A percentile compares a stretch with the other conserved stretches of the same genome.
Conservation (phyloP, 495 filamentous ascomycete species). For the Barbatosphaeria neglecta region DNA sequence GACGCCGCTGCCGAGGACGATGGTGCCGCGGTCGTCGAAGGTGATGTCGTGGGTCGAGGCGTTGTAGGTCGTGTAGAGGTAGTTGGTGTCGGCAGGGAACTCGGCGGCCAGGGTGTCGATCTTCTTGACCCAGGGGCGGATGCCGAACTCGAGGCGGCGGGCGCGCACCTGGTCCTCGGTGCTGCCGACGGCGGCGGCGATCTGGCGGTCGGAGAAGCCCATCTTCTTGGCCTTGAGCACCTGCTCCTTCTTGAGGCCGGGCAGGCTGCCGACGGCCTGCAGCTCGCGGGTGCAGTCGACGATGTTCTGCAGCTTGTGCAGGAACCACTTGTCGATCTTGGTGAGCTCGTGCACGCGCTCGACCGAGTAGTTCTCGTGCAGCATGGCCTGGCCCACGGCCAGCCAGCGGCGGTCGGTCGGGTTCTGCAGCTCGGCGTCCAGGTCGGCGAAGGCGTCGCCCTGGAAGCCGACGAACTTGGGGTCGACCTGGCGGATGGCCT, state of each 20-base stretch:
- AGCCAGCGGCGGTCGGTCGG: conserved; percentile 93
- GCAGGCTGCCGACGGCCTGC: conserved; percentile 76
- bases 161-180: conserved; percentile 86
- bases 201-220: conserved; percentile 94
- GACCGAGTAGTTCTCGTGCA: conserved; percentile 88
- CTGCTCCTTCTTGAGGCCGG: conserved; percentile 75
- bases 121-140: conserved; percentile 89
- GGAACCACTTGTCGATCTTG: conserved; percentile 95
- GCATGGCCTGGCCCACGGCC: conserved; percentile 94
- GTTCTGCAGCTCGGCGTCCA: conserved; percentile 82
- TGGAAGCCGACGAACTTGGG: conserved; percentile 87
- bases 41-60: conserved; percentile 88
- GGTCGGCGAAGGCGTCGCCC: conserved; percentile 83
- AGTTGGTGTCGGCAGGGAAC: conserved; percentile 96
- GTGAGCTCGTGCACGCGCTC: conserved; percentile 84
- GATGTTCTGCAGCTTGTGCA: conserved; percentile 95
- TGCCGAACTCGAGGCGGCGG: conserved; percentile 71
- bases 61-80: conserved; percentile 97
- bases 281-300: conserved; percentile 81
- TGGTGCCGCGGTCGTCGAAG: conserved; percentile 84
- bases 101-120: conserved; percentile 95
- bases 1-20: conserved; percentile 86
- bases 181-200: conserved; percentile 71
- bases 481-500: conserved; percentile 93
- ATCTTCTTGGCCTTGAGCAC: conserved; percentile 88